Conservation (phyloP, 352 stramenopile species). For the Aphanomyces invadans region DNA sequence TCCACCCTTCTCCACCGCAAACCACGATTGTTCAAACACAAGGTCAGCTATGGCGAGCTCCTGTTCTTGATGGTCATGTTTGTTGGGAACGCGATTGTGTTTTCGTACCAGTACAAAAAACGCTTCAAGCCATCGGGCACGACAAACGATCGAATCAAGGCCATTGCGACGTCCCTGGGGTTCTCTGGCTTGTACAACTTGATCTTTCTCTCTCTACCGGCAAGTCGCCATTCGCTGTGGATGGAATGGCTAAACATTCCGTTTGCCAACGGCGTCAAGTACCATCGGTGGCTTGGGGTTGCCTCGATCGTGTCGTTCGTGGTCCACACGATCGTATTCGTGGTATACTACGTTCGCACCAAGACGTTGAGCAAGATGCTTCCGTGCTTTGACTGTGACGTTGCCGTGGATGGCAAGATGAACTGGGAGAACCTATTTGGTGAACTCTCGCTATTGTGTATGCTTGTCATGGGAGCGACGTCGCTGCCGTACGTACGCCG, state of each 20-base stretch:
- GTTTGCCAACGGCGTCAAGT: constrained; percentile 82
- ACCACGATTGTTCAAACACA: neutral
- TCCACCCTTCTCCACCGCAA: constrained; percentile 1
- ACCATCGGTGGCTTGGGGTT: constrained; percentile 78
- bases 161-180: constrained; percentile 28
- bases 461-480: constrained; percentile 63
- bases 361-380: constrained; percentile 48
- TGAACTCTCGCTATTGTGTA: constrained; percentile 59
- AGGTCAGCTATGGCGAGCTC: constrained; percentile 44
- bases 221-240: constrained; percentile 72
- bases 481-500: constrained; percentile 65
- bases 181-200: constrained; percentile 64
- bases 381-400: constrained; percentile 65
- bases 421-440: constrained; percentile 71
- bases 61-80: constrained; percentile 40
- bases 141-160: neutral
- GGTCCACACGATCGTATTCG: constrained; percentile 68
- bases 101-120: constrained; percentile 36
- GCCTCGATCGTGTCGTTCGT: constrained; percentile 53
- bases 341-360: constrained; percentile 52
- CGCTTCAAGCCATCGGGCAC: neutral
- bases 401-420: constrained; percentile 47
- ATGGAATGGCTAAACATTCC: constrained; percentile 76
- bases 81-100: constrained; percentile 43
- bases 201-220: constrained; percentile 50